A percentile compares a stretch with the other conserved stretches of the same genome.
Evolutionary conservation across 78 protist genomes (phyloP).

Genomic region (Isochrysis galbana): DNA sequence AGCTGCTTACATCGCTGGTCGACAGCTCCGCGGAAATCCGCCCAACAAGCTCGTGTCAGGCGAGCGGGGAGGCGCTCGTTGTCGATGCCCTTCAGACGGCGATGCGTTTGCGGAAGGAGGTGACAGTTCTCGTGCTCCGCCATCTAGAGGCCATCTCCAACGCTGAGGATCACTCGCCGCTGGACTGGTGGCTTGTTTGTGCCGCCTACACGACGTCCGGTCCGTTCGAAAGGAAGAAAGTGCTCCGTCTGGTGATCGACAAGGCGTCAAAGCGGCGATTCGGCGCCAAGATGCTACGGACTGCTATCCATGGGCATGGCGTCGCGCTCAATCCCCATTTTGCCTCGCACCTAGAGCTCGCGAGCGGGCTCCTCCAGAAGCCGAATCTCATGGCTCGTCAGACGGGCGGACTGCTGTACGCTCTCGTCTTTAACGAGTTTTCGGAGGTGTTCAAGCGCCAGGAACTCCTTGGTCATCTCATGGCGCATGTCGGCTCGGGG

Average conservation of each 20-base stretch:
- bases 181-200: background rate
- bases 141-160: background rate
- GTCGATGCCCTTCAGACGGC: background rate
- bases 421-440: background rate
- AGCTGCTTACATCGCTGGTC: background rate
- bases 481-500: background rate
- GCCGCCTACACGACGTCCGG: background rate
- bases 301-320: background rate
- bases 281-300: background rate
- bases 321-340: background rate
- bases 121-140: background rate
- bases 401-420: background rate
- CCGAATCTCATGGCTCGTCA: background rate
- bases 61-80: conserved; percentile 7
- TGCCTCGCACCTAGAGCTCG: background rate
- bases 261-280: background rate
- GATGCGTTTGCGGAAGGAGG: background rate
- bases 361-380: background rate
- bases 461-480: background rate
- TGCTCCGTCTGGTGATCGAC: background rate
- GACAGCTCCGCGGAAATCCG: background rate
- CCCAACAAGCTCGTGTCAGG: background rate
- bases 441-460: background rate
- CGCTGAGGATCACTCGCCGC: background rate
- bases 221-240: background rate